These are phyloP conservation scores for Eucalyptus shirleyi DNA, from an alignment of 345 rosid genomes.

Conservation along the genomic window DNA sequence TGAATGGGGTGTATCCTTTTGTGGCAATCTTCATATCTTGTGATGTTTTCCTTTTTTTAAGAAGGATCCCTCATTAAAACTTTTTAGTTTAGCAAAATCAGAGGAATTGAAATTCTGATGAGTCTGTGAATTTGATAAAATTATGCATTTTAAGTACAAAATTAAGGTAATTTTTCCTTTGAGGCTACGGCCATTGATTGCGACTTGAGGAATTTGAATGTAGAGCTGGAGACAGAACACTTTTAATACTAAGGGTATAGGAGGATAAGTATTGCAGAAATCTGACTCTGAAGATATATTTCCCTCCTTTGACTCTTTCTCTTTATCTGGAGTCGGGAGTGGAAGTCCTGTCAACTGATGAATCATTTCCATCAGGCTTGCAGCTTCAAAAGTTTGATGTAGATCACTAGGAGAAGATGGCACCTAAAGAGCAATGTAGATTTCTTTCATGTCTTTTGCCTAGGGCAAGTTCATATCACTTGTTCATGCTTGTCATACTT, in stretches of 20 bases:
- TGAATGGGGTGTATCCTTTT: slow-evolving; percentile 98
- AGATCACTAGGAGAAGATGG: not conserved
- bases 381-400: not conserved
- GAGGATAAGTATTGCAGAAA: not conserved
- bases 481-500: not conserved
- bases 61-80: not conserved
- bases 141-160: not conserved
- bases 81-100: not conserved
- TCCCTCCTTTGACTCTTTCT: not conserved
- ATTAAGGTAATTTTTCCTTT: not conserved
- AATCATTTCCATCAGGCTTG: not conserved
- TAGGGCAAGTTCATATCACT: not conserved
- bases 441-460: not conserved
- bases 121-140: not conserved
- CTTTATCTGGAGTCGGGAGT: not conserved
- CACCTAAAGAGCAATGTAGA: not conserved
- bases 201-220: not conserved
- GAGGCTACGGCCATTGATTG: not conserved
- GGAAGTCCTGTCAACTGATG: not conserved
- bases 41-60: not conserved
- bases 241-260: not conserved
- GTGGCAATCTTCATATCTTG: not conserved
- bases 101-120: not conserved
- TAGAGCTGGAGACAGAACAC: not conserved
- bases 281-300: not conserved